Evolutionary conservation across 371 early-diverging fungal genomes (phyloP).

Genomic region (Rhizopus arrhizus): DNA sequence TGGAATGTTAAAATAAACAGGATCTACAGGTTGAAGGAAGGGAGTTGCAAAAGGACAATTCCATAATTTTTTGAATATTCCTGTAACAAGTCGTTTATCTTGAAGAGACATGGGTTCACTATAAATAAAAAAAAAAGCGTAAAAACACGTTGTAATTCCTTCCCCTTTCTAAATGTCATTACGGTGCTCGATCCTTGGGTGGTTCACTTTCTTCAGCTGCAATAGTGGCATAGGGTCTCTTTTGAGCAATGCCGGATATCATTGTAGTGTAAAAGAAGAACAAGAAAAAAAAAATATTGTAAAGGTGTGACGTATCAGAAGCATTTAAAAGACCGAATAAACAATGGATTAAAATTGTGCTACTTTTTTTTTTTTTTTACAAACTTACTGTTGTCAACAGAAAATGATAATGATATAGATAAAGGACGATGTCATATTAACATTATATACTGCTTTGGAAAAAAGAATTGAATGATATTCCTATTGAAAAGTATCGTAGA

Average conservation of each 20-base stretch:
- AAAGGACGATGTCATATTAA: too few relatives aligned
- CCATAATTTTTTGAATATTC: constrained; percentile 61
- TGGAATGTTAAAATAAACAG: constrained; percentile 44
- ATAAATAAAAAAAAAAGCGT: background rate
- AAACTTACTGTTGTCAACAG: too few relatives aligned
- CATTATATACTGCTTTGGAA: too few relatives aligned
- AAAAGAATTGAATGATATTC: too few relatives aligned
- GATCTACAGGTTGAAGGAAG: constrained; percentile 71
- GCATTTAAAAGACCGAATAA: too few relatives aligned
- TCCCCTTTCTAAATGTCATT: background rate
- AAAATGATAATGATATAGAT: too few relatives aligned
- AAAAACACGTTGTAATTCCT: background rate
- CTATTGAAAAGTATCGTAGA: too few relatives aligned
- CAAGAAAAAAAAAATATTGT: background rate
- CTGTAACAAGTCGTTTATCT: constrained; percentile 27
- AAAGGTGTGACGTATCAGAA: background rate
- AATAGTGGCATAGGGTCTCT: constrained; percentile 26
- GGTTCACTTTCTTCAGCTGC: constrained; percentile 11
- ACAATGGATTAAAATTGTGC: too few relatives aligned
- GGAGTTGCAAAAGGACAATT: constrained; percentile 69
- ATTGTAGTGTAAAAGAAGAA: background rate
- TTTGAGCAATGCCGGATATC: constrained; percentile 29
- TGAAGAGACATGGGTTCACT: constrained; percentile 14
- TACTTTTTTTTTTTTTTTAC: too few relatives aligned
- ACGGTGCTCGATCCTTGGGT: background rate